Evolutionary conservation across 352 stramenopile genomes (phyloP).

Genomic region (Globisporangium middletonii): DNA sequence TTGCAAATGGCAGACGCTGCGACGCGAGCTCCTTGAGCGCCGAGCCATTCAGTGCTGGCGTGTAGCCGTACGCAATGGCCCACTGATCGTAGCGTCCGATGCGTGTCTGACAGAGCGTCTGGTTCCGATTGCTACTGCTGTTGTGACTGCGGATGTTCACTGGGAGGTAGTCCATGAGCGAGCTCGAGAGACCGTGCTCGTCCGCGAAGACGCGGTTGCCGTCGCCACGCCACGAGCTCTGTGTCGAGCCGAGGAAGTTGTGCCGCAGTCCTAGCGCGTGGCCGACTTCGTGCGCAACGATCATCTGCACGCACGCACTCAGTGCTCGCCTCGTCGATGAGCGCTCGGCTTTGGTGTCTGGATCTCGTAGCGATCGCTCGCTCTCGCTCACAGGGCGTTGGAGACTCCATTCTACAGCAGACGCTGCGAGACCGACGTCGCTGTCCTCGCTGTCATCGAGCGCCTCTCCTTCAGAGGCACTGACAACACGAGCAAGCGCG

Average conservation of each 20-base stretch:
- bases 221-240: background rate
- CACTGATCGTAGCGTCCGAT: background rate
- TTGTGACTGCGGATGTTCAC: background rate
- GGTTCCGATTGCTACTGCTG: background rate
- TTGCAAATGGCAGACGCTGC: background rate
- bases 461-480: background rate
- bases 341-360: background rate
- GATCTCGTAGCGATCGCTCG: no score
- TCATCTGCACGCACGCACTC: background rate
- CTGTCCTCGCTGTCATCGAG: background rate
- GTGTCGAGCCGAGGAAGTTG: background rate
- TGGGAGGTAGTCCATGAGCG: constrained; percentile 2
- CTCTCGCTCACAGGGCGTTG: no score
- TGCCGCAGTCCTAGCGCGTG: background rate
- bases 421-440: background rate
- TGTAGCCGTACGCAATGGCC: background rate
- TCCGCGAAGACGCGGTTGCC: background rate
- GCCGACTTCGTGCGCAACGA: background rate
- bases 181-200: background rate
- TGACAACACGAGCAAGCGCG: background rate
- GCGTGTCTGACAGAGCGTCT: background rate
- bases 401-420: no score
- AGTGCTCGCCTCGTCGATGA: background rate
- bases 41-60: background rate
- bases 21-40: background rate